Conservation (phyloP, 2,329 filamentous ascomycete genomes). For the Fusarium sp. region DNA sequence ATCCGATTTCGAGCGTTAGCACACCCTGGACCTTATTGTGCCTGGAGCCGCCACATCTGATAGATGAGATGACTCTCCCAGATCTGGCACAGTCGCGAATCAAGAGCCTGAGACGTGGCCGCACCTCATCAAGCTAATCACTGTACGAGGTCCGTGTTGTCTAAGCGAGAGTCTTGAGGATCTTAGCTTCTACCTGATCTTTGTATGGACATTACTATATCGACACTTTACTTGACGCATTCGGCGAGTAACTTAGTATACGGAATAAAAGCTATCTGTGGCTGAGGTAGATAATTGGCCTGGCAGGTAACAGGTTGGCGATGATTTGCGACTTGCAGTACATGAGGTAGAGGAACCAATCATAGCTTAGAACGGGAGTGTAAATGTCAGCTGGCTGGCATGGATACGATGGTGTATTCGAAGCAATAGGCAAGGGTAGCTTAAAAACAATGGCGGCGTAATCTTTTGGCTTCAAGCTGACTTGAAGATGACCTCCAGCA, state of each 20-base stretch:
- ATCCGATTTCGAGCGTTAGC: slow-evolving; percentile 1
- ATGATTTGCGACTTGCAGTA: slow-evolving; percentile 44
- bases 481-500: too few relatives aligned
- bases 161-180: not conserved
- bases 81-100: not conserved
- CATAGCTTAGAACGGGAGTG: not conserved
- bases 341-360: slow-evolving; percentile 10
- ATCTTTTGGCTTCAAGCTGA: not conserved
- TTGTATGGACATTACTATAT: too few relatives aligned
- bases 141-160: not conserved
- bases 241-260: too few relatives aligned
- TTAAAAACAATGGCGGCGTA: not conserved
- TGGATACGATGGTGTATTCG: too few relatives aligned
- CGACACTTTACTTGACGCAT: too few relatives aligned
- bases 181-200: not conserved
- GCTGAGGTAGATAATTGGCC: not conserved
- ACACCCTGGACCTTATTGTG: not conserved
- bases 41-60: not conserved
- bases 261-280: not conserved
- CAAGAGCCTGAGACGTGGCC: not conserved
- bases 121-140: not conserved
- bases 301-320: not conserved
- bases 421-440: too few relatives aligned
- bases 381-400: not conserved
- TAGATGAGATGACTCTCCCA: not conserved